Conservation (phyloP, 768 basidiomycete genomes). For the Hygrophorus russula region DNA sequence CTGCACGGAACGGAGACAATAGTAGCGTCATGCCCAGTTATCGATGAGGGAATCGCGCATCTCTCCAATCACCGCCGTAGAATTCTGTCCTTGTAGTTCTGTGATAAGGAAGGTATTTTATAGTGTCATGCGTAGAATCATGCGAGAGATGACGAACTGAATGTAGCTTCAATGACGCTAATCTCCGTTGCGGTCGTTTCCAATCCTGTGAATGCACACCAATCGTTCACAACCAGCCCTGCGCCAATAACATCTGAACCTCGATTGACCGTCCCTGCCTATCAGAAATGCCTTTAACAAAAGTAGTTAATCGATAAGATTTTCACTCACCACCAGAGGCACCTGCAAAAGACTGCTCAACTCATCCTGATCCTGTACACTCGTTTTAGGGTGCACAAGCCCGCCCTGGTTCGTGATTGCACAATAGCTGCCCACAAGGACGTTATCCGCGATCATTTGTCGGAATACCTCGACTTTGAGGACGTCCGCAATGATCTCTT, state of each 20-base stretch:
- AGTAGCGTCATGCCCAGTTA: slow-evolving; percentile 71
- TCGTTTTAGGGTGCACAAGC: slow-evolving; percentile 95
- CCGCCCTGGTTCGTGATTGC: slow-evolving; percentile 95
- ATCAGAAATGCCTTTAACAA: slow-evolving; percentile 2
- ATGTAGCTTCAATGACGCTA: slow-evolving; percentile 93
- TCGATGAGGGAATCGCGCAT: slow-evolving; percentile 88
- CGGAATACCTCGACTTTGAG: slow-evolving; percentile 98
- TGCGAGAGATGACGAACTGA: slow-evolving; percentile 53
- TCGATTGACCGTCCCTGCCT: slow-evolving; percentile 98
- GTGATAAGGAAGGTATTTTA: neutral
- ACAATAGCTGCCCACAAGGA: slow-evolving; percentile 93
- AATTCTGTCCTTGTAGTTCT: slow-evolving; percentile 83
- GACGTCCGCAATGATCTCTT: slow-evolving; percentile 99
- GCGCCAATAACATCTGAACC: slow-evolving; percentile 98
- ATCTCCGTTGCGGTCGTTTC: slow-evolving; percentile 99
- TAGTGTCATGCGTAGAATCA: slow-evolving; percentile 3
- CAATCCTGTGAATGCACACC: slow-evolving; percentile 98
- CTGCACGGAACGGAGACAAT: neutral
- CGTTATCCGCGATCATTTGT: slow-evolving; percentile 94
- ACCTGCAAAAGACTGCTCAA: slow-evolving; percentile 88
- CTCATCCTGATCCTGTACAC: slow-evolving; percentile 95
- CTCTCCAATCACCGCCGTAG: slow-evolving; percentile 75
- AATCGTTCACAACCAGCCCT: slow-evolving; percentile 96
- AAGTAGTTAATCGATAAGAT: slow-evolving; percentile 1
- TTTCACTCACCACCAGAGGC: slow-evolving; percentile 74